These are phyloP conservation scores for Fusarium dimerum DNA, from an alignment of 2,329 filamentous ascomycete genomes.

Conservation along the genomic window DNA sequence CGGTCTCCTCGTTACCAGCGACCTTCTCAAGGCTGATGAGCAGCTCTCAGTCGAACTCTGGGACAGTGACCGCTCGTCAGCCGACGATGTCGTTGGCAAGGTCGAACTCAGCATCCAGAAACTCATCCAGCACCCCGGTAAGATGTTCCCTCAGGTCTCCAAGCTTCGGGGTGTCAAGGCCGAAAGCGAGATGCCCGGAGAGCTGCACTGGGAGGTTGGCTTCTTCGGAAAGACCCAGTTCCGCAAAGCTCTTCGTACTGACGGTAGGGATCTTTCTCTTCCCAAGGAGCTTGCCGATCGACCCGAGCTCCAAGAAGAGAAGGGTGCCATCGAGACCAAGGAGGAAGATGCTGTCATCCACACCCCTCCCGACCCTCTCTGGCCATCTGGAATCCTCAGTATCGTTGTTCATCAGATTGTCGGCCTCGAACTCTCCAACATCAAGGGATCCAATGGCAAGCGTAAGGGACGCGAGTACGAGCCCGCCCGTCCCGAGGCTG, in stretches of 20 bases:
- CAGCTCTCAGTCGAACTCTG: constrained; percentile 91
- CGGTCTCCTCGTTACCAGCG: constrained; percentile 81
- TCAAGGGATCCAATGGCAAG: constrained; percentile 81
- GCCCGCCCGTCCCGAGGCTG: constrained; percentile 77
- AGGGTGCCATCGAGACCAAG: constrained; percentile 68
- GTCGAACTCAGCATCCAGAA: constrained; percentile 92
- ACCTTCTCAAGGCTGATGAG: constrained; percentile 91
- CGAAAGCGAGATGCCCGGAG: constrained; percentile 85
- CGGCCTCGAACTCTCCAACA: constrained; percentile 87
- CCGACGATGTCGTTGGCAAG: constrained; percentile 94
- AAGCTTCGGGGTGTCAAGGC: constrained; percentile 81
- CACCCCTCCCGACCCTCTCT: constrained; percentile 93
- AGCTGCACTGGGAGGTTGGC: constrained; percentile 94
- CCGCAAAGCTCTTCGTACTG: constrained; percentile 78
- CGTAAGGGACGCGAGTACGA: constrained; percentile 85
- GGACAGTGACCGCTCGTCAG: constrained; percentile 91
- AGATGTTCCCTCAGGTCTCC: constrained; percentile 88
- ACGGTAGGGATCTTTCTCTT: constrained; percentile 79
- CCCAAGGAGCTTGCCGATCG: constrained; percentile 73
- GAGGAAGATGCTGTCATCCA: constrained; percentile 84
- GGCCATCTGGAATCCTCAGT: constrained; percentile 87
- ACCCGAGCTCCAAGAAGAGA: constrained; percentile 80
- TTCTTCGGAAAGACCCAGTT: constrained; percentile 93
- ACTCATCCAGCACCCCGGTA: constrained; percentile 87
- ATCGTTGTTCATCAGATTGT: constrained; percentile 93